Conservation (phyloP, 257 asterid genomes). For the Paraleonurus japonicus region DNA sequence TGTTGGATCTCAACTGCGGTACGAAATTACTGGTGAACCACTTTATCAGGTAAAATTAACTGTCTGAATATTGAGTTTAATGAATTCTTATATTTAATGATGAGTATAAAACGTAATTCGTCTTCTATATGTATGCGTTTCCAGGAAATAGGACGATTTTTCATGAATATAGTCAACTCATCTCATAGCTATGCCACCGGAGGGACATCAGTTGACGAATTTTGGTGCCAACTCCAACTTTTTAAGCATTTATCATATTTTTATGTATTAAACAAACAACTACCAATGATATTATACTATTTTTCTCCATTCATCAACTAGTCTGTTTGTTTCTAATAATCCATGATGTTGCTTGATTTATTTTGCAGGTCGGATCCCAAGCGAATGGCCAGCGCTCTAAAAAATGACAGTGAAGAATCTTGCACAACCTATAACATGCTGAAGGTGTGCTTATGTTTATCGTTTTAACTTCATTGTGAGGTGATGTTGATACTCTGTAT, state of each 20-base stretch:
- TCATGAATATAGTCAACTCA: constrained; percentile 77
- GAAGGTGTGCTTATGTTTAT: constrained; percentile 54
- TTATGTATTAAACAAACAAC: background rate
- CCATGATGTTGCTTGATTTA: constrained; percentile 1
- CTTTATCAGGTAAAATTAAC: constrained; percentile 60
- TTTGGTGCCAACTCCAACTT: constrained; percentile 50
- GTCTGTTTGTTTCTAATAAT: constrained; percentile 6
- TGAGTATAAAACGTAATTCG: background rate
- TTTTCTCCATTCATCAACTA: constrained; percentile 3
- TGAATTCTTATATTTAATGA: background rate
- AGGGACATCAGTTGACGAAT: constrained; percentile 81
- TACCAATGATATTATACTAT: background rate
- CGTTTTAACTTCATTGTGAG: background rate
- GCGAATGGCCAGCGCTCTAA: constrained; percentile 64
- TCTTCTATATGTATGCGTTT: constrained; percentile 19
- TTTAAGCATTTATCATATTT: background rate
- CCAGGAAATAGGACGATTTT: constrained; percentile 75
- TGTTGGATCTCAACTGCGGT: constrained; percentile 85
- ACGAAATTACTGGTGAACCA: constrained; percentile 90
- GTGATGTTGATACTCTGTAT: constrained; percentile 3
- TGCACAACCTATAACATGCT: constrained; percentile 97
- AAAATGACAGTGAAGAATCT: constrained; percentile 79
- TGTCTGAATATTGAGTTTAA: constrained; percentile 7
- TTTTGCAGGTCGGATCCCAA: constrained; percentile 73
- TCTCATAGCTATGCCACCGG: constrained; percentile 95